Conservation (phyloP, 192 early-diverging fungal species). For the Haplosporangium gracile region DNA sequence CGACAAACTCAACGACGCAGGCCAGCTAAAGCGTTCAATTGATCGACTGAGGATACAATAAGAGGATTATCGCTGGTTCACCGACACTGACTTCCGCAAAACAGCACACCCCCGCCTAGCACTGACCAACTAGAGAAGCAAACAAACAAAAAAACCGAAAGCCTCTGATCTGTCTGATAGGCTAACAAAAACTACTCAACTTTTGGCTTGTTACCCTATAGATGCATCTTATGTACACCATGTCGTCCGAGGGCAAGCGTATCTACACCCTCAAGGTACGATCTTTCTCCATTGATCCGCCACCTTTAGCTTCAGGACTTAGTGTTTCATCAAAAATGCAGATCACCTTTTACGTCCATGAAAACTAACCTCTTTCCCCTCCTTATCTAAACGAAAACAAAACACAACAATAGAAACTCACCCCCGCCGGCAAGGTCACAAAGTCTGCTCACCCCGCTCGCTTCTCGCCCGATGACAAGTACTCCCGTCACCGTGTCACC, state of each 20-base stretch:
- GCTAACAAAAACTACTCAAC: background rate
- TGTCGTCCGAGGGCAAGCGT: conserved; percentile 85
- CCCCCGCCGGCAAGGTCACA: conserved; percentile 82
- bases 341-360: too few species aligned
- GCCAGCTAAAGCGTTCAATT: background rate
- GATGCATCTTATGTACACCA: conserved; percentile 97
- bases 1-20: background rate
- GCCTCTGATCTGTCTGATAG: background rate
- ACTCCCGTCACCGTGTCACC: conserved; percentile 96
- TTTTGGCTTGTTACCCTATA: conserved; percentile 6
- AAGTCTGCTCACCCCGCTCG: conserved; percentile 99
- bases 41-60: background rate
- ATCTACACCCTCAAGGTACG: conserved; percentile 95
- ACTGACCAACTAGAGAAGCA: background rate
- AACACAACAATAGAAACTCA: conserved; percentile 77
- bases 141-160: background rate
- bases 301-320: background rate
- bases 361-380: background rate
- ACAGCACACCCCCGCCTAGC: background rate
- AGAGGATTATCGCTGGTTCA: background rate
- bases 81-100: background rate
- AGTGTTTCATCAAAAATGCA: too few species aligned
- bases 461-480: conserved; percentile 99
- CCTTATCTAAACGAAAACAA: background rate
- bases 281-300: background rate